Evolutionary conservation across 2,329 filamentous ascomycete genomes (phyloP).

Genomic region (Fusarium sp.): DNA sequence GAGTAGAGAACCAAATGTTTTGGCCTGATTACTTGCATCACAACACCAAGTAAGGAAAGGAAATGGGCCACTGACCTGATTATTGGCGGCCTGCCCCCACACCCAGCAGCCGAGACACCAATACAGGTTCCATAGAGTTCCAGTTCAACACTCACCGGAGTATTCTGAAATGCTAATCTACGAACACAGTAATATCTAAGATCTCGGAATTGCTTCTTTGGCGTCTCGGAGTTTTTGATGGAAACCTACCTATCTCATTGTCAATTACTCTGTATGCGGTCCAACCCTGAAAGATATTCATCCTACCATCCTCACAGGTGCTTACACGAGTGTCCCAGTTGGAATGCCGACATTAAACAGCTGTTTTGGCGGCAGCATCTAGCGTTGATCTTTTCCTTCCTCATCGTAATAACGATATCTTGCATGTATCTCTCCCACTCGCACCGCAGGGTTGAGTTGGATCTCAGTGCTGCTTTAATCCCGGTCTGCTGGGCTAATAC

Average conservation of each 20-base stretch:
- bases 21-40: conserved; percentile 23
- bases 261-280: neutral
- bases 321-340: conserved; percentile 25
- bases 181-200: conserved; percentile 5
- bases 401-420: neutral
- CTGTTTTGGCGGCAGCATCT: neutral
- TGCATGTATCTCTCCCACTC: conserved; percentile 3
- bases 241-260: neutral
- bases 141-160: conserved; percentile 4
- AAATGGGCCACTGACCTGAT: neutral
- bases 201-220: conserved; percentile 12
- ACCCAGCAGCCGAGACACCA: conserved; percentile 7
- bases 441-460: neutral
- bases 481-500: neutral
- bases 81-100: neutral
- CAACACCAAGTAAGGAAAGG: conserved; percentile 2
- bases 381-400: conserved; percentile 3
- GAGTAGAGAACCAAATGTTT: conserved; percentile 12
- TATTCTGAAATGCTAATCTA: neutral
- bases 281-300: conserved; percentile 1
- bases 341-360: conserved; percentile 8
- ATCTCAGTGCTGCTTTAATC: conserved; percentile 6
- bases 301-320: neutral
- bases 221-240: conserved; percentile 3
- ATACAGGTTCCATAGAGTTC: neutral